Percentiles rank a stretch among this genome's conserved stretches.
phyloP scores from a whole-genome alignment of 352 stramenopile genomes.

The Globisporangium carolinianum region DNA sequence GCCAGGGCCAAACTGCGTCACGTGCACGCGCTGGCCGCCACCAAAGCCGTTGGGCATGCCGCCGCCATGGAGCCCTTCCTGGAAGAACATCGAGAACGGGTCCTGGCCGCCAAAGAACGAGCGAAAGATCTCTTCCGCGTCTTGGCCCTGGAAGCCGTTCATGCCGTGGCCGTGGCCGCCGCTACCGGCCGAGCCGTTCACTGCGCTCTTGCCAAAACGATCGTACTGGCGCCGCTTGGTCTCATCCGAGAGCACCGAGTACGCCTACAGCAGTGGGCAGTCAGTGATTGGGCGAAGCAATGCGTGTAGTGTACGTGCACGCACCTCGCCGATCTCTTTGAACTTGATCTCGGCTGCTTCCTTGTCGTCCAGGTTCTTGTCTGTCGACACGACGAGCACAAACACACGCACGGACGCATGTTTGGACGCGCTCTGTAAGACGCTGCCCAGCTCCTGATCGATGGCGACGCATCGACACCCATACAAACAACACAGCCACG shows the following conservation, averaged over 20 bases:
- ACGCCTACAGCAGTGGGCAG: conserved; percentile 40
- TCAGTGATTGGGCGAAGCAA: neutral
- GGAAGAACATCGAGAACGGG: conserved; percentile 82
- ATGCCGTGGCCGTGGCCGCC: conserved; percentile 23
- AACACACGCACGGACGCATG: no score
- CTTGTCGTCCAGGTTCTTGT: conserved; percentile 89
- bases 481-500: no score
- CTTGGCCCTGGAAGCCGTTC: conserved; percentile 58
- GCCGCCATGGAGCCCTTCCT: conserved; percentile 55
- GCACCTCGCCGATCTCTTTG: conserved; percentile 80
- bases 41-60: conserved; percentile 40
- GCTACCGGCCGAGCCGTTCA: conserved; percentile 31
- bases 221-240: conserved; percentile 88
- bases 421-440: no score
- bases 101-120: conserved; percentile 79
- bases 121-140: conserved; percentile 79
- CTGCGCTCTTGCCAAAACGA: conserved; percentile 81
- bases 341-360: conserved; percentile 87
- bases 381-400: conserved; percentile 15
- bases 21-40: conserved; percentile 47
- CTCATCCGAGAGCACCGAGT: conserved; percentile 87
- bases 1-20: conserved; percentile 73
- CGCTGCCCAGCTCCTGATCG: no score
- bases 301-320: no score
- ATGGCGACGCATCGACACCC: no score